A percentile compares a stretch with the other conserved stretches of the same genome.
Evolutionary conservation across 1,139 yeast species (phyloP).

Genomic region (Wickerhamiella pararugosa): DNA sequence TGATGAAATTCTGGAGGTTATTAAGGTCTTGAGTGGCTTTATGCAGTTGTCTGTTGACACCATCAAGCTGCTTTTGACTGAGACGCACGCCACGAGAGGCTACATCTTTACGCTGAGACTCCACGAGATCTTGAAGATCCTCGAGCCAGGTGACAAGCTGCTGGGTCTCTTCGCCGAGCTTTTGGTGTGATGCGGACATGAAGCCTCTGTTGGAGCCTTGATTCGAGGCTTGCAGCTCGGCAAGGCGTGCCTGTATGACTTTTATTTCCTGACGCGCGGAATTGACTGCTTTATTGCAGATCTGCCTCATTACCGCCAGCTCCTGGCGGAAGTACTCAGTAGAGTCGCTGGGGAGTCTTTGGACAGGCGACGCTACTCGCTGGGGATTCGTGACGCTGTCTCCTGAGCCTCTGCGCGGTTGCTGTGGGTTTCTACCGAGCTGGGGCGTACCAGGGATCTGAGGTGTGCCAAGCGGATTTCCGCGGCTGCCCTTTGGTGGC

Average conservation of each 20-base stretch:
- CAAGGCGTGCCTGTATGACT: slow-evolving; percentile 34
- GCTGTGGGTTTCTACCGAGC: too few species aligned
- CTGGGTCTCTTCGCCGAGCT: slow-evolving; percentile 67
- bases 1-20: slow-evolving; percentile 45
- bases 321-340: slow-evolving; percentile 34
- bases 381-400: not conserved
- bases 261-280: slow-evolving; percentile 32
- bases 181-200: slow-evolving; percentile 63
- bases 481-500: too few species aligned
- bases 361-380: not conserved
- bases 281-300: slow-evolving; percentile 35
- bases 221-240: slow-evolving; percentile 33
- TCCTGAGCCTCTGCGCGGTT: not conserved
- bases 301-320: slow-evolving; percentile 47
- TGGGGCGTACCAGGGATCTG: too few species aligned
- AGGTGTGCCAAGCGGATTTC: too few species aligned
- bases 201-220: slow-evolving; percentile 44
- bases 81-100: slow-evolving; percentile 86
- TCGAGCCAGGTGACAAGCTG: slow-evolving; percentile 63
- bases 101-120: slow-evolving; percentile 78
- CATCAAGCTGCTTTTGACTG: slow-evolving; percentile 53
- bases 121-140: slow-evolving; percentile 83
- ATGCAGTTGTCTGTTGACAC: slow-evolving; percentile 48
- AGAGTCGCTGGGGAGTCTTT: slow-evolving; percentile 5
- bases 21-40: slow-evolving; percentile 40